Base-by-base conservation (phyloP, 768 basidiomycete species). In the Hypholoma fasciculare region DNA sequence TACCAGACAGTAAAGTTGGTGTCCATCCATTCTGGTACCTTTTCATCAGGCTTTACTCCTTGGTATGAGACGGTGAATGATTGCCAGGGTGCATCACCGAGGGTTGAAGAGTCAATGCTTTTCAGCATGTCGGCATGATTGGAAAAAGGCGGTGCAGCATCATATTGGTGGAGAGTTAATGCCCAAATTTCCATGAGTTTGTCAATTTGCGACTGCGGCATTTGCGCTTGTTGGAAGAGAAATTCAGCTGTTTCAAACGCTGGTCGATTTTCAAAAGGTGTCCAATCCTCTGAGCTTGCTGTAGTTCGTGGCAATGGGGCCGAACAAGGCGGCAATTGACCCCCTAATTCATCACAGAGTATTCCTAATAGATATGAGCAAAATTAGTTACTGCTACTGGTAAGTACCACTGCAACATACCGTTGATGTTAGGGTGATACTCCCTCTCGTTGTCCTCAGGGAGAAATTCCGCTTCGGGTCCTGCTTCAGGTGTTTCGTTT, bases 1-100 rank as follows among this genome's bases (percentile, higher is more conserved):
- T 62, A 70, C 64, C 69, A 72, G n/a, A 70, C 55, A 20, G 60
- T 53, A 61, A 67, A 67, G 34, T 50, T 39, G 1, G 0, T 37
- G 12, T 51, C 26, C 37, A 51, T 51, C 49, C 50, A 51, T 23
- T 30, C 27, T 16, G 49, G 49, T 34, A 37, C 27, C 19, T 17
- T 11, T 6, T 16, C 3, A 14, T 38, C 37, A 5, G 36, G 50
- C 20, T 38, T 37, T 39, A 11, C 27, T 23, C 50, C 50, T 17
- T 27, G 7, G 19, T 51, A 51, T 26, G 37, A 38, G 20, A 51
- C 37, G 1, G 36, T 16, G 9, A 51, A 51, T 7, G 17, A 17
- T 8, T 38, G 4, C 50, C 50, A 51, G 17, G 50, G 50, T 38
- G 43, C n/a, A 19, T 53, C 42, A 3, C 52, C 40, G 9, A 42